These are phyloP conservation scores for Ceratocystis smalleyi DNA, from an alignment of 2,329 filamentous ascomycete genomes.

Conservation along the genomic window DNA sequence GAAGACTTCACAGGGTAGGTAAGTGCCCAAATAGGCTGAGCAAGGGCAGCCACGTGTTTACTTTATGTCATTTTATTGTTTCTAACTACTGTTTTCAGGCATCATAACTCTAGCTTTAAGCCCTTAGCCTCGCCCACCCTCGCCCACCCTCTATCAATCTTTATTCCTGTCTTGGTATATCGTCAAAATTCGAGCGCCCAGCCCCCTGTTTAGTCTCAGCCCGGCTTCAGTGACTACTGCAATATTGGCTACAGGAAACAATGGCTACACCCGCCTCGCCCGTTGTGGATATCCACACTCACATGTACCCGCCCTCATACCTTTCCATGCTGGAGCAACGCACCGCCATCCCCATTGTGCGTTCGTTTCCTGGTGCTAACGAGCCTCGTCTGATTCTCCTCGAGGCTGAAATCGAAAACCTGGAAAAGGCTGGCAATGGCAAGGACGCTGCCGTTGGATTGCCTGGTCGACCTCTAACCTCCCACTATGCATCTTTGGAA, in stretches of 20 bases:
- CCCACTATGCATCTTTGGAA: constrained; percentile 64
- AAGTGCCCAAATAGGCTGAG: too few species aligned
- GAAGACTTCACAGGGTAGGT: too few species aligned
- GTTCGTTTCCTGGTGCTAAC: constrained; percentile 41
- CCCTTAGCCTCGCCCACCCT: too few species aligned
- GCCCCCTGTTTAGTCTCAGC: neutral
- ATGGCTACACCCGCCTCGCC: constrained; percentile 26
- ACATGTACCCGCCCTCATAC: constrained; percentile 53
- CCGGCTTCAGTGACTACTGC: neutral
- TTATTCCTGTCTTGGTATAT: too few species aligned
- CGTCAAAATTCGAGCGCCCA: too few species aligned
- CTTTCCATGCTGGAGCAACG: constrained; percentile 44
- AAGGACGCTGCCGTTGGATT: constrained; percentile 35
- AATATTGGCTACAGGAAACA: neutral
- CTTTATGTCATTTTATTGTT: too few species aligned
- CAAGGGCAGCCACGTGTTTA: too few species aligned
- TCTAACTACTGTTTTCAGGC: too few species aligned
- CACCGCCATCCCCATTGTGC: constrained; percentile 52
- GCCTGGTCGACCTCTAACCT: constrained; percentile 67
- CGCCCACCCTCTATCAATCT: too few species aligned
- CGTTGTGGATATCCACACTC: constrained; percentile 53
- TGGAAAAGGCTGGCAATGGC: constrained; percentile 35
- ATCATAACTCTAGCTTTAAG: too few species aligned
- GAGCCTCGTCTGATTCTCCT: constrained; percentile 54
- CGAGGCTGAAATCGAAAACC: constrained; percentile 31